Conservation (phyloP, 805 yeast genomes). For the Candida dendrica region DNA sequence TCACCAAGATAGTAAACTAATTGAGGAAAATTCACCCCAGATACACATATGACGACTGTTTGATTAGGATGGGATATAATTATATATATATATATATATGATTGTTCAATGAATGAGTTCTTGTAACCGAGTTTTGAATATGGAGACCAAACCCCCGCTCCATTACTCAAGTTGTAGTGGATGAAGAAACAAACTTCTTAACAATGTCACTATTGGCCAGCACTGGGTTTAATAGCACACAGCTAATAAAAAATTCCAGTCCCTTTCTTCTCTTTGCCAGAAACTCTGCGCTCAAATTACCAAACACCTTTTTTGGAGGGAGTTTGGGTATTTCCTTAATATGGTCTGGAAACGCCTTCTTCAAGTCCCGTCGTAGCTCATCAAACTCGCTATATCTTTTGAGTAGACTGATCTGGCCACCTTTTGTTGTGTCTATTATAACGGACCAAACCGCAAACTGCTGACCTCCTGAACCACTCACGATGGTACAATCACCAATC, state of each 20-base stretch:
- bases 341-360: slow-evolving; percentile 27
- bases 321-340: slow-evolving; percentile 32
- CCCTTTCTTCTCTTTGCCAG: slow-evolving; percentile 32
- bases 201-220: slow-evolving; percentile 26
- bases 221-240: slow-evolving; percentile 36
- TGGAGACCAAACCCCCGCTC: too few relatives aligned
- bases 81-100: too few relatives aligned
- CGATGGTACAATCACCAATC: slow-evolving; percentile 31
- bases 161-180: background rate
- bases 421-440: slow-evolving; percentile 25
- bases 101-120: too few relatives aligned
- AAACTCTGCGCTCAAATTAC: slow-evolving; percentile 22
- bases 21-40: too few relatives aligned
- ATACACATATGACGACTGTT: too few relatives aligned
- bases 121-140: too few relatives aligned
- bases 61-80: too few relatives aligned
- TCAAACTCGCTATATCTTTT: slow-evolving; percentile 64
- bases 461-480: slow-evolving; percentile 28
- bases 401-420: slow-evolving; percentile 34
- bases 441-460: slow-evolving; percentile 39
- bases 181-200: slow-evolving; percentile 18
- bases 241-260: slow-evolving; percentile 35
- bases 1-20: too few relatives aligned
- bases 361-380: slow-evolving; percentile 33
- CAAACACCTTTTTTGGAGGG: slow-evolving; percentile 36